Conservation (phyloP, 2,329 filamentous ascomycete species). For the Fusarium concolor region DNA sequence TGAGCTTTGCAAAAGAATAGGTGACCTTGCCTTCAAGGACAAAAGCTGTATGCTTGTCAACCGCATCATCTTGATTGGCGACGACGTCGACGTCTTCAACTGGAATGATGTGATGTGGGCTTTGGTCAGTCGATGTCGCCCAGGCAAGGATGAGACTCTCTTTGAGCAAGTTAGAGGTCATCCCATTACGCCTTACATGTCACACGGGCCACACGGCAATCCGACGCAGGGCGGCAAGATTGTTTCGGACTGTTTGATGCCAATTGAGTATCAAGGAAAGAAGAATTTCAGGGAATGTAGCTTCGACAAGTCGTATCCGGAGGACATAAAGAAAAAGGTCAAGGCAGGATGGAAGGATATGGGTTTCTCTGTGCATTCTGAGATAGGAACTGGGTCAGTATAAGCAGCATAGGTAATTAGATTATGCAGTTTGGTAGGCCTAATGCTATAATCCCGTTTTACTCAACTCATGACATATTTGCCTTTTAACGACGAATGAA, state of each 20-base stretch:
- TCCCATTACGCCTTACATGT: constrained; percentile 1
- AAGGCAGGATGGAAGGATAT: neutral
- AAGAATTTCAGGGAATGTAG: neutral
- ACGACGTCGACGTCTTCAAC: neutral
- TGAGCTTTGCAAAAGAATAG: neutral
- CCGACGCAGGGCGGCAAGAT: neutral
- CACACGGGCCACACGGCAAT: neutral
- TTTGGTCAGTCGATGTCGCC: neutral
- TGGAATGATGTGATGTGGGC: constrained; percentile 2
- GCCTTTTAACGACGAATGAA: too few relatives aligned
- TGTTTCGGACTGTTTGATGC: constrained; percentile 1
- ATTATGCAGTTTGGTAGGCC: too few relatives aligned
- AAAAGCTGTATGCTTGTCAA: constrained; percentile 3
- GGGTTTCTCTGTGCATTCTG: neutral
- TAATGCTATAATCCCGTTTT: neutral
- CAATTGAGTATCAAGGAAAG: neutral
- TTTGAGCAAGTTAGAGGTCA: neutral
- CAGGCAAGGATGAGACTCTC: neutral
- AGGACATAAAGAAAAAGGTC: neutral
- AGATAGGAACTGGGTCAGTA: too few relatives aligned
- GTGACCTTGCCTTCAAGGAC: neutral
- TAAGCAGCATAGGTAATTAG: too few relatives aligned
- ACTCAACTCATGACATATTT: neutral
- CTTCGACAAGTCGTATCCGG: neutral
- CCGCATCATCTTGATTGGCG: neutral